Percentiles rank a stretch among this genome's conserved stretches.
Conservation (phyloP, 805 yeast species). For the Candida sonorensis region DNA sequence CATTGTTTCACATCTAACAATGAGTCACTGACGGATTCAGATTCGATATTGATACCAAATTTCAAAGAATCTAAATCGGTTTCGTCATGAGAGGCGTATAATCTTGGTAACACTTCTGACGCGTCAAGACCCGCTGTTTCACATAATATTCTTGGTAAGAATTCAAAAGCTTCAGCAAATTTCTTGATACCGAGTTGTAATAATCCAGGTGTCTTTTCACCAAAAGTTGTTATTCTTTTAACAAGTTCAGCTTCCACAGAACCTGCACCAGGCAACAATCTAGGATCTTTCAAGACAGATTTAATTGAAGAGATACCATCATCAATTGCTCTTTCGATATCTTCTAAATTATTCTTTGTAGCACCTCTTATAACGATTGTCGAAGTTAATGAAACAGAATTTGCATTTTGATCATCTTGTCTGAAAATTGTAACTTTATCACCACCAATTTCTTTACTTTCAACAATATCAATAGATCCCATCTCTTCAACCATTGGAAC, state of each 20-base stretch:
- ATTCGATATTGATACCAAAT: conserved; percentile 75
- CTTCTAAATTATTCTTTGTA: conserved; percentile 88
- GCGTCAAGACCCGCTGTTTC: conserved; percentile 93
- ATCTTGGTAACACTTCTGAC: conserved; percentile 79
- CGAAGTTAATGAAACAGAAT: conserved; percentile 86
- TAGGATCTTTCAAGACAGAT: conserved; percentile 75
- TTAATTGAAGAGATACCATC: conserved; percentile 93
- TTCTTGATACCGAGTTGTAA: conserved; percentile 90
- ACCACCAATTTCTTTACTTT: conserved; percentile 93
- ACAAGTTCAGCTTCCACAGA: conserved; percentile 88
- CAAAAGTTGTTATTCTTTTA: conserved; percentile 69
- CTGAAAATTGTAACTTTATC: conserved; percentile 93
- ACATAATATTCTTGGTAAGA: conserved; percentile 84
- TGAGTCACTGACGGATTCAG: conserved; percentile 53
- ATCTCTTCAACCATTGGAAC: conserved; percentile 94
- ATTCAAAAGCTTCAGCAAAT: conserved; percentile 92
- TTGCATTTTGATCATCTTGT: conserved; percentile 55
- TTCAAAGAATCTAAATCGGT: conserved; percentile 28
- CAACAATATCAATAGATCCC: conserved; percentile 82
- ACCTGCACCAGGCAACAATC: conserved; percentile 93
- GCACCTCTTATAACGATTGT: conserved; percentile 96
- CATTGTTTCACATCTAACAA: conserved; percentile 61
- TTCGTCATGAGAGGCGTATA: conserved; percentile 81
- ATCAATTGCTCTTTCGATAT: conserved; percentile 93
- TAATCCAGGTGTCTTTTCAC: conserved; percentile 91